Conservation (phyloP, 768 basidiomycete species). For the Paxillus rubicundulus region DNA sequence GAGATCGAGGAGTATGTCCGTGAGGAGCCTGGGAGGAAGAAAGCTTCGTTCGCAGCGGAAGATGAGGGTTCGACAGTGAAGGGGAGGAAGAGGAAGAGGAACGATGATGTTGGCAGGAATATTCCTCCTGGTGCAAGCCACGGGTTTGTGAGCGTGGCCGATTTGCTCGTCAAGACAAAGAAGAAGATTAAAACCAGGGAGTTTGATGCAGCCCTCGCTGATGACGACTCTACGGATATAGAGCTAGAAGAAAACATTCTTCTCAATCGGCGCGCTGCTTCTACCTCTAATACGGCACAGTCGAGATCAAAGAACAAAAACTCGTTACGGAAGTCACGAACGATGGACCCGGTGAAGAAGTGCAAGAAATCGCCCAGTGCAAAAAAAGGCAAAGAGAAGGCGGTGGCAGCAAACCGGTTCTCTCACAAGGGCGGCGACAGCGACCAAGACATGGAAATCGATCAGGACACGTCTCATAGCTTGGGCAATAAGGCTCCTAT, state of each 20-base stretch:
- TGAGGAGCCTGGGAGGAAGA: slow-evolving; percentile 40
- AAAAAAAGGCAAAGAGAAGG: slow-evolving; percentile 27
- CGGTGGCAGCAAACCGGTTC: slow-evolving; percentile 40
- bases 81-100: slow-evolving; percentile 65
- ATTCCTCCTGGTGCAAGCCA: slow-evolving; percentile 70
- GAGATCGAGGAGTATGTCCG: slow-evolving; percentile 74
- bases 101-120: slow-evolving; percentile 65
- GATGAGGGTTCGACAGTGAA: slow-evolving; percentile 30
- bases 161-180: slow-evolving; percentile 57
- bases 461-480: slow-evolving; percentile 35
- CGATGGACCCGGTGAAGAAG: slow-evolving; percentile 33
- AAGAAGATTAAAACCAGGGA: slow-evolving; percentile 39
- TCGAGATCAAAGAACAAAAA: slow-evolving; percentile 35
- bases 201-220: slow-evolving; percentile 48
- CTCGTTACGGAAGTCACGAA: slow-evolving; percentile 46
- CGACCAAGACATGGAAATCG: slow-evolving; percentile 54
- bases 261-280: slow-evolving; percentile 49
- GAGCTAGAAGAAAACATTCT: slow-evolving; percentile 61
- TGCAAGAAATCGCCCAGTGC: slow-evolving; percentile 9
- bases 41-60: slow-evolving; percentile 20
- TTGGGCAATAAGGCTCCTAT: slow-evolving; percentile 2
- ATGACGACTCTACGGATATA: slow-evolving; percentile 67
- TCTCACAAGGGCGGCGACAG: slow-evolving; percentile 49
- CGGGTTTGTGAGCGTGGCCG: slow-evolving; percentile 69
- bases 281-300: slow-evolving; percentile 39